A percentile compares a stretch with the other conserved stretches of the same genome.
These are phyloP conservation scores for Diversispora epigaea DNA, from an alignment of 192 early-diverging fungal genomes.

Conservation along the genomic window DNA sequence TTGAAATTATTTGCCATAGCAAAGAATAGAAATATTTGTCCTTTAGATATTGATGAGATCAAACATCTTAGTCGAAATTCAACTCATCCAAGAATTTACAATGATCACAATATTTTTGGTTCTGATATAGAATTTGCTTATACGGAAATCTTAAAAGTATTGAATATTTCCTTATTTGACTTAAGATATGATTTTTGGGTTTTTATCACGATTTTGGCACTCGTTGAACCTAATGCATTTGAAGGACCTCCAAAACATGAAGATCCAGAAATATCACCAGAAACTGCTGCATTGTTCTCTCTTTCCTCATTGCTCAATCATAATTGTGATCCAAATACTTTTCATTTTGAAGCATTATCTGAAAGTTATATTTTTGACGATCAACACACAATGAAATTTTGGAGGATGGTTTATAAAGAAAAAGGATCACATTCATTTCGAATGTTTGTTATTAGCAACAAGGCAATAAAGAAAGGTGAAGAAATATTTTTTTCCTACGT, in stretches of 20 bases:
- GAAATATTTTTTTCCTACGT: neutral
- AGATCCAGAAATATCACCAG: too few relatives aligned
- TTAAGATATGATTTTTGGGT: slow-evolving; percentile 24
- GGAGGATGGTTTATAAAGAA: neutral
- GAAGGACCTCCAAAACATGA: neutral
- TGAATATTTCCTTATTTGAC: slow-evolving; percentile 18
- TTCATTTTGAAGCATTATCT: neutral
- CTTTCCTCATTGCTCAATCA: slow-evolving; percentile 11
- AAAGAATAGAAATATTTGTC: neutral
- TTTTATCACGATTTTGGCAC: slow-evolving; percentile 5
- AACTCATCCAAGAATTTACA: neutral
- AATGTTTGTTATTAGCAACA: neutral
- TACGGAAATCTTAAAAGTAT: slow-evolving; percentile 11
- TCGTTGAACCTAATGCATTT: neutral
- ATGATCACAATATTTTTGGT: slow-evolving; percentile 1
- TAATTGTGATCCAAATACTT: neutral
- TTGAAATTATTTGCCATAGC: slow-evolving; percentile 18
- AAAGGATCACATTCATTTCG: neutral
- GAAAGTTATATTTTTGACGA: neutral
- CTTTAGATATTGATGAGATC: slow-evolving; percentile 17
- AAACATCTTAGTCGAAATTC: neutral
- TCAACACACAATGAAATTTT: neutral
- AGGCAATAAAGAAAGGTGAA: neutral
- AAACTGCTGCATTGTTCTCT: neutral
- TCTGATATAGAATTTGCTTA: neutral